Conservation (phyloP, 495 filamentous ascomycete species). For the Podospora sp. region DNA sequence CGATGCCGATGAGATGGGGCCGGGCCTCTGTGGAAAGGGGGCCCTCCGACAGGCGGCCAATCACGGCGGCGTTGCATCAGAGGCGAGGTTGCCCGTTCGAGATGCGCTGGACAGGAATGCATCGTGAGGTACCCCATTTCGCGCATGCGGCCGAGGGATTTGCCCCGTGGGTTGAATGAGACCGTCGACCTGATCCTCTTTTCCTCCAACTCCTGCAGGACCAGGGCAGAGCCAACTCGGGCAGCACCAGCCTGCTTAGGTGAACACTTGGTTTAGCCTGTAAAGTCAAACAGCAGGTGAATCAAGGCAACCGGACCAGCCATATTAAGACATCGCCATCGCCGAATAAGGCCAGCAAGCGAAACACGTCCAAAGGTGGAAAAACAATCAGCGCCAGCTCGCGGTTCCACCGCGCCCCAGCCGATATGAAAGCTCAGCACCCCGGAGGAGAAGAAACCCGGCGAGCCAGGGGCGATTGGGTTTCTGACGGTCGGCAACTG, state of each 20-base stretch:
- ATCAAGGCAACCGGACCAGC: constrained; percentile 15
- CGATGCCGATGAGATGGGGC: constrained; percentile 6
- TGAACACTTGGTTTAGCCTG: constrained; percentile 16
- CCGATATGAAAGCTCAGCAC: neutral
- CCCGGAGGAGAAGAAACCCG: neutral
- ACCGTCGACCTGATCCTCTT: neutral
- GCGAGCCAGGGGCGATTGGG: neutral
- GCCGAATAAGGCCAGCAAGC: neutral
- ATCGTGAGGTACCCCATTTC: constrained; percentile 1
- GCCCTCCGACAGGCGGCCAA: constrained; percentile 1
- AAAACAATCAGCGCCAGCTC: neutral
- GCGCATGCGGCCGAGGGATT: constrained; percentile 1
- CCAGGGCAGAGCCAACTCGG: constrained; percentile 1
- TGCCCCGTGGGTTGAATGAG: constrained; percentile 11
- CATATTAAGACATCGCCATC: constrained; percentile 18
- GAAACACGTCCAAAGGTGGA: constrained; percentile 7
- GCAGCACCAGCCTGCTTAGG: constrained; percentile 1
- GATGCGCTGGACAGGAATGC: constrained; percentile 5
- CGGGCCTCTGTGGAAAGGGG: neutral
- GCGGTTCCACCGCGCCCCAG: neutral
- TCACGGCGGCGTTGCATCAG: constrained; percentile 19
- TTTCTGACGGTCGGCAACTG: neutral
- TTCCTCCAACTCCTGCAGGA: constrained; percentile 17
- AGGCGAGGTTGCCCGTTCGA: constrained; percentile 10
- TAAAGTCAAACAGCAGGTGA: constrained; percentile 23